phyloP scores from a whole-genome alignment of 2,329 filamentous ascomycete genomes.

The Emergomyces pasteurianus region DNA sequence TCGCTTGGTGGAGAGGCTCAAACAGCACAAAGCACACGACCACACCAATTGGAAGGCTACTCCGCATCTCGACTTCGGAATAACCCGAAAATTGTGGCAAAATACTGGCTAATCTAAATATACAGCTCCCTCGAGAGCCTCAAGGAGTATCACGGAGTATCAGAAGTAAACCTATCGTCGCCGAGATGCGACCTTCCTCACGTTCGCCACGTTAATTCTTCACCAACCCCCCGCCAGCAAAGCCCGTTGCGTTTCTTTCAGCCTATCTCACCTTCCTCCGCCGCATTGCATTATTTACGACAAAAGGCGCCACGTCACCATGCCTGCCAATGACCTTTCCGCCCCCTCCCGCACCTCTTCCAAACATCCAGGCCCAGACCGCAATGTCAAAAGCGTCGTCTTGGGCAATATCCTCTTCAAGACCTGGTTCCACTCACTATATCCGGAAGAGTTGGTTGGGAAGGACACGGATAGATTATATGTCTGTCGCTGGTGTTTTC shows the following conservation, averaged over 20 bases:
- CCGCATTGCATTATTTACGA: neutral
- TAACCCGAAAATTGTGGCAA: neutral
- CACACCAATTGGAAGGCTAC: too few species aligned
- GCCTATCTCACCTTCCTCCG: neutral
- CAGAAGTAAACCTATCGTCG: neutral
- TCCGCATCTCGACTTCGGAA: neutral
- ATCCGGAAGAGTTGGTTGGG: constrained; percentile 54
- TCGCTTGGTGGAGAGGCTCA: too few species aligned
- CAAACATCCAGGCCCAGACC: constrained; percentile 38
- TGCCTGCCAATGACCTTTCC: neutral
- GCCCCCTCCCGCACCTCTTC: constrained; percentile 12
- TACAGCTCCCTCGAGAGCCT: too few species aligned
- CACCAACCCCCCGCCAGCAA: neutral
- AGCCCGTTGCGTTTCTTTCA: neutral
- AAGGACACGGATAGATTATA: constrained; percentile 53
- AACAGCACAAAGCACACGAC: too few species aligned
- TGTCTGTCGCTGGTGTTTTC: constrained; percentile 89
- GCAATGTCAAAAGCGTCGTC: constrained; percentile 78
- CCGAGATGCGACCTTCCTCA: neutral
- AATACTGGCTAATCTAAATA: neutral
- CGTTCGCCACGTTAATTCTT: neutral
- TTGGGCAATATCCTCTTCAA: constrained; percentile 73
- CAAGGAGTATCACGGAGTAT: neutral
- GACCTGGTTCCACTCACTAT: constrained; percentile 89
- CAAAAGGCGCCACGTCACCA: neutral